These are phyloP conservation scores for Epichloe coenophiala DNA, from an alignment of 2,329 filamentous ascomycete genomes.

Conservation along the genomic window DNA sequence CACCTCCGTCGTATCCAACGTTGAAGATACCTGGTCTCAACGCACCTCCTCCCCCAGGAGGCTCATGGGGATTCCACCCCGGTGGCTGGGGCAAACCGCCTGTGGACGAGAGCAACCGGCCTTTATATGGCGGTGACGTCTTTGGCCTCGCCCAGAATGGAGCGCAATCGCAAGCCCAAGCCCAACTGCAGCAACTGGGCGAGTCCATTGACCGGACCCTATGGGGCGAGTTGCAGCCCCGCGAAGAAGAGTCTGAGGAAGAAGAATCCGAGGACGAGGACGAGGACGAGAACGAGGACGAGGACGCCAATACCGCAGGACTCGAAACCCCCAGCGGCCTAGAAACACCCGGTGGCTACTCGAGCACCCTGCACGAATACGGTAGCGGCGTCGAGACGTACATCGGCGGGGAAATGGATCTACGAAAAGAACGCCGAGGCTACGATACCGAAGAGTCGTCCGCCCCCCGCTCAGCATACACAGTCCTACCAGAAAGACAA, in stretches of 20 bases:
- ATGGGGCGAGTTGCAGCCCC: constrained; percentile 84
- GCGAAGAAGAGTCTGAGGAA: constrained; percentile 63
- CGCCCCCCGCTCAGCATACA: constrained; percentile 68
- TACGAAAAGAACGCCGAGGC: constrained; percentile 70
- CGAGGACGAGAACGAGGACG: constrained; percentile 37
- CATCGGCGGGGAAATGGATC: constrained; percentile 75
- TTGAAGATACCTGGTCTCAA: constrained; percentile 91
- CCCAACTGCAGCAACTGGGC: constrained; percentile 32
- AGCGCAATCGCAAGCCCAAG: constrained; percentile 24
- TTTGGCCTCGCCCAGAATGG: constrained; percentile 57
- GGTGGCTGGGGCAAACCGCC: constrained; percentile 95
- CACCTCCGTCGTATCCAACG: constrained; percentile 89
- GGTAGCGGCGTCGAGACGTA: constrained; percentile 57
- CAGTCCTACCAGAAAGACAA: constrained; percentile 78
- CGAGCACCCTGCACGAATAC: constrained; percentile 70
- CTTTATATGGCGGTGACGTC: constrained; percentile 86
- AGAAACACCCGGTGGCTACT: constrained; percentile 69
- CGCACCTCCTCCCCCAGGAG: constrained; percentile 83
- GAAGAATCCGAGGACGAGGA: constrained; percentile 29
- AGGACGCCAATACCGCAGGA: constrained; percentile 49
- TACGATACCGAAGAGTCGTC: constrained; percentile 76
- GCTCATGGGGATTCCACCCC: constrained; percentile 87
- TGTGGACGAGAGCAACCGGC: constrained; percentile 82
- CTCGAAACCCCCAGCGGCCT: constrained; percentile 60
- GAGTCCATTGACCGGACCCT: constrained; percentile 76